Conservation (phyloP, 2,329 filamentous ascomycete genomes). For the Hirsutella rhossiliensis region DNA sequence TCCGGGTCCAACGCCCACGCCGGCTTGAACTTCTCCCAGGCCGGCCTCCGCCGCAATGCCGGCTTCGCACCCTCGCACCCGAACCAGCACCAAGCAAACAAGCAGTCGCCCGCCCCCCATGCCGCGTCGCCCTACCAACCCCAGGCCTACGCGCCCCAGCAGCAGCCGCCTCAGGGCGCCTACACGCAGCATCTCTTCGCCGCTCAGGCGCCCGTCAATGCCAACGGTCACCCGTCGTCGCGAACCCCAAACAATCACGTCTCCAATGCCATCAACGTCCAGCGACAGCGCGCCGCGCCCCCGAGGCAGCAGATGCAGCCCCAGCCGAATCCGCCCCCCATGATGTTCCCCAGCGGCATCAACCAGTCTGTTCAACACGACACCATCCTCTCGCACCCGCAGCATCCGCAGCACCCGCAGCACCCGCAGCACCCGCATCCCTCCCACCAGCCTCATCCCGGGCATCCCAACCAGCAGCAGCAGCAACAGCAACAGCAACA, state of each 20-base stretch:
- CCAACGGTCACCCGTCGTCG: slow-evolving; percentile 29
- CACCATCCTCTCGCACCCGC: slow-evolving; percentile 30
- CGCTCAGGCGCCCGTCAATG: slow-evolving; percentile 31
- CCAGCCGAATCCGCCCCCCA: slow-evolving; percentile 22
- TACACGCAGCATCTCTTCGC: slow-evolving; percentile 43
- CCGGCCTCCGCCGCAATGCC: slow-evolving; percentile 32
- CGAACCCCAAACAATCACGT: slow-evolving; percentile 31
- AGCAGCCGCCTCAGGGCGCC: slow-evolving; percentile 33
- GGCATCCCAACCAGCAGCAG: slow-evolving; percentile 20
- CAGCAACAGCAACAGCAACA: slow-evolving; percentile 20
- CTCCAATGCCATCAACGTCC: slow-evolving; percentile 33
- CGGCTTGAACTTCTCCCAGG: slow-evolving; percentile 40
- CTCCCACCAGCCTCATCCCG: slow-evolving; percentile 14
- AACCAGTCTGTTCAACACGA: slow-evolving; percentile 30
- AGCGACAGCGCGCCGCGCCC: slow-evolving; percentile 30
- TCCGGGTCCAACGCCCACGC: slow-evolving; percentile 39
- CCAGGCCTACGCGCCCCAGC: slow-evolving; percentile 40
- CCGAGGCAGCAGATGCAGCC: slow-evolving; percentile 33
- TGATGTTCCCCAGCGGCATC: slow-evolving; percentile 25
- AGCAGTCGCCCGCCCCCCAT: slow-evolving; percentile 42
- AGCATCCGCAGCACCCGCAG: slow-evolving; percentile 20
- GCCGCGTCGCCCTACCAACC: slow-evolving; percentile 43
- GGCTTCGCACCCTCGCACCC: slow-evolving; percentile 34
- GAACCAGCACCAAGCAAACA: slow-evolving; percentile 38
- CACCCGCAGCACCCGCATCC: slow-evolving; percentile 20